Conservation (phyloP, 1,284 basidiomycete genomes). For the Testicularia cyperi region DNA sequence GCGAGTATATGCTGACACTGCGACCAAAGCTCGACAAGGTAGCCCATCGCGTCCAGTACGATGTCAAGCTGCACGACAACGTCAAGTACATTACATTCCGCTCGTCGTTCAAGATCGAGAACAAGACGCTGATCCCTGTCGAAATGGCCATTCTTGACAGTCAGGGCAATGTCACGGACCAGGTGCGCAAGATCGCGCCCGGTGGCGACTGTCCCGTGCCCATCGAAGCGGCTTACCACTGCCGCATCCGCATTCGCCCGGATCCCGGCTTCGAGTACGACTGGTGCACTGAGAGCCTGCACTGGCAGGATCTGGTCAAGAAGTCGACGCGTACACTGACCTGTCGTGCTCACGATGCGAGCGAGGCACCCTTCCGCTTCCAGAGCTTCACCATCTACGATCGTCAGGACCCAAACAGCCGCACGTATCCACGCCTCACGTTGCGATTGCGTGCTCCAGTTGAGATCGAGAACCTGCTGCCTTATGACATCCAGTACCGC, state of each 20-base stretch:
- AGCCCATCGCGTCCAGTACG: conserved; percentile 81
- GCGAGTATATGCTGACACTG: conserved; percentile 84
- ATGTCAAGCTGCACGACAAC: conserved; percentile 86
- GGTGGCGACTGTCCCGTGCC: conserved; percentile 89
- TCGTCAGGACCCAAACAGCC: conserved; percentile 66
- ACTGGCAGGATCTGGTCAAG: conserved; percentile 82
- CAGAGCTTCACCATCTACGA: conserved; percentile 88
- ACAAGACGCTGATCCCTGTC: conserved; percentile 86
- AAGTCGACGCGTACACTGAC: conserved; percentile 78
- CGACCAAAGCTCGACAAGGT: conserved; percentile 77
- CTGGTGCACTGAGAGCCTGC: conserved; percentile 80
- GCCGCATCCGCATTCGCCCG: conserved; percentile 82
- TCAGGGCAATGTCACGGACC: conserved; percentile 76
- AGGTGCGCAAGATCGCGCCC: conserved; percentile 82
- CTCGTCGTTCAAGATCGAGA: conserved; percentile 90
- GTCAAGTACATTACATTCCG: conserved; percentile 93
- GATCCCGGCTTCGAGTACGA: conserved; percentile 93
- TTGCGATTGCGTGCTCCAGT: conserved; percentile 89
- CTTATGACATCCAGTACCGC: conserved; percentile 91
- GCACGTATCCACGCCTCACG: conserved; percentile 75
- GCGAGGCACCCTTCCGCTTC: conserved; percentile 91
- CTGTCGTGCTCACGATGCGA: conserved; percentile 78
- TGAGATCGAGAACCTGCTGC: conserved; percentile 93
- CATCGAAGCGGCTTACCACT: conserved; percentile 83
- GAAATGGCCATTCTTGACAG: conserved; percentile 89